These are phyloP conservation scores for Arctium minus DNA, from an alignment of 129 eudicot species.

Conservation along the genomic window DNA sequence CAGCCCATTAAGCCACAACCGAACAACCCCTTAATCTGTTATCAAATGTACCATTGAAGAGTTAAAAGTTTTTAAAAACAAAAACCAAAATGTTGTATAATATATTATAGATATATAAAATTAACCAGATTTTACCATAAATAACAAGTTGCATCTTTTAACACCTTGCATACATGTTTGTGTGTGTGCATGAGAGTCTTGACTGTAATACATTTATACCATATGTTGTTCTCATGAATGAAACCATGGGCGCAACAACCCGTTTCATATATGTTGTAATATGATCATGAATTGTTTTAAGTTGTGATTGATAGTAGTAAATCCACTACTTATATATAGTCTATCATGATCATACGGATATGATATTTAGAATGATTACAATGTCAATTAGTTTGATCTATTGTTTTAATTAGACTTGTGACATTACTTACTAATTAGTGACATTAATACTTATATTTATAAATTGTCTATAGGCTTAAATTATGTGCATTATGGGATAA, in stretches of 20 bases:
- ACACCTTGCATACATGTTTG: neutral
- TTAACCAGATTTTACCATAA: neutral
- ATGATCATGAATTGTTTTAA: neutral
- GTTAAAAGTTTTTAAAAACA: neutral
- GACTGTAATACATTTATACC: neutral
- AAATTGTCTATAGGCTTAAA: neutral
- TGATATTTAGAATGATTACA: too few relatives aligned
- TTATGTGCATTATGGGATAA: neutral
- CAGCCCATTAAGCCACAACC: too few relatives aligned
- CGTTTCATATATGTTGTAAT: neutral
- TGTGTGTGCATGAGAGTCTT: neutral
- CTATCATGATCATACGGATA: neutral
- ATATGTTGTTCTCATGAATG: neutral
- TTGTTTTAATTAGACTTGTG: neutral
- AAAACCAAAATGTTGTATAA: neutral
- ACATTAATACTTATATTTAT: neutral
- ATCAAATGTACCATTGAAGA: neutral
- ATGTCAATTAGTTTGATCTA: too few relatives aligned
- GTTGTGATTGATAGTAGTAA: too few relatives aligned
- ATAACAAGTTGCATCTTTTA: neutral
- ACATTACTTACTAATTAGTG: neutral
- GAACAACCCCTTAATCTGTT: too few relatives aligned
- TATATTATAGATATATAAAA: neutral
- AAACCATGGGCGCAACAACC: neutral
- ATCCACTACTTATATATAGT: neutral